phyloP scores from a whole-genome alignment of 2,329 filamentous ascomycete genomes.

The Trichoderma atrobrunneum region DNA sequence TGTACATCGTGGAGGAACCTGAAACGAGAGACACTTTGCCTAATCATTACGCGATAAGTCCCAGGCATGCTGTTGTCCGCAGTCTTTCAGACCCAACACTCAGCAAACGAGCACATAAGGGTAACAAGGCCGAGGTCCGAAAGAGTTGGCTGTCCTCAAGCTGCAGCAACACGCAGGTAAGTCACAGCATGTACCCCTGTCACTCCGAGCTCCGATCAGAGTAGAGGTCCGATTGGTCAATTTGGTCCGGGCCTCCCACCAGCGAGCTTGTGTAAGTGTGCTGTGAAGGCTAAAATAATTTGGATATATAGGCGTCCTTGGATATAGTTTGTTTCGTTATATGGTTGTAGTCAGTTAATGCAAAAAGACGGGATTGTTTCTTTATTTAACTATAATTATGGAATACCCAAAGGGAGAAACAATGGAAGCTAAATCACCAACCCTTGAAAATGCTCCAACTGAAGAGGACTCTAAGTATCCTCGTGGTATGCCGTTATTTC shows the following conservation, averaged over 20 bases:
- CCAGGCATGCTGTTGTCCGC: neutral
- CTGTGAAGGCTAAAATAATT: neutral
- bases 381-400: neutral
- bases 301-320: neutral
- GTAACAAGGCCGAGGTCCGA: neutral
- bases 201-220: neutral
- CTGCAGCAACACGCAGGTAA: too few species aligned
- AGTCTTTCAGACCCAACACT: neutral
- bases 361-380: neutral
- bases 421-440: neutral
- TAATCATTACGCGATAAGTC: too few species aligned
- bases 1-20: too few species aligned
- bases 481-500: neutral
- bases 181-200: neutral
- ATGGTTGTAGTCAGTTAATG: neutral
- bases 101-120: neutral
- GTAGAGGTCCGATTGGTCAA: neutral
- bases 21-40: too few species aligned
- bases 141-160: neutral
- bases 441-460: neutral
- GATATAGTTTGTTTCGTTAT: neutral
- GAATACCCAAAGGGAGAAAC: neutral
- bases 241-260: neutral
- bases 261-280: neutral
- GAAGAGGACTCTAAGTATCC: neutral